phyloP scores from a whole-genome alignment of 441 rosid species.

The Geranium incanum region DNA sequence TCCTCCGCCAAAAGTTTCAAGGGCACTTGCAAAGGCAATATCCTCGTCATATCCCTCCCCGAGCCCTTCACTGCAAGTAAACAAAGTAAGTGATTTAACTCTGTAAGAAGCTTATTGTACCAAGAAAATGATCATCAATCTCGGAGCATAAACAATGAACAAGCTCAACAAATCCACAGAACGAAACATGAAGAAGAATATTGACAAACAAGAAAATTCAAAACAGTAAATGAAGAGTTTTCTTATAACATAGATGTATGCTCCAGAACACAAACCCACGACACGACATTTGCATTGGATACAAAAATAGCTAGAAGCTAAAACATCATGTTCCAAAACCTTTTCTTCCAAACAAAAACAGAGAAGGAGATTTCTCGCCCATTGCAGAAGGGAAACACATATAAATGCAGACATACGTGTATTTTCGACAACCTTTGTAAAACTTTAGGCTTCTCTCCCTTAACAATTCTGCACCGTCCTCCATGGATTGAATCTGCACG shows the following conservation, averaged over 20 bases:
- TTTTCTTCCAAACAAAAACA: background rate
- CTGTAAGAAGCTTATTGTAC: conserved; percentile 1
- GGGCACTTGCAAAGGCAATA: conserved; percentile 97
- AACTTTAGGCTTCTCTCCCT: conserved; percentile 89
- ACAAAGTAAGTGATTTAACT: conserved; percentile 18
- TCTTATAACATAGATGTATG: background rate
- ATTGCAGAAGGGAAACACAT: background rate
- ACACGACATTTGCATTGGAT: background rate
- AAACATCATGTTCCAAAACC: background rate
- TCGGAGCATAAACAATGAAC: background rate
- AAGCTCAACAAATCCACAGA: background rate
- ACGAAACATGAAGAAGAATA: background rate
- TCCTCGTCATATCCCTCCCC: conserved; percentile 99
- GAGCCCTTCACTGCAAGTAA: conserved; percentile 80
- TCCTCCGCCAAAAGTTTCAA: conserved; percentile 97
- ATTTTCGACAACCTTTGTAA: conserved; percentile 94
- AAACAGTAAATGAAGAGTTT: background rate
- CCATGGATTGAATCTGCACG: conserved; percentile 80
- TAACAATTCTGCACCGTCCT: conserved; percentile 80
- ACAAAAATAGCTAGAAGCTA: conserved; percentile 3
- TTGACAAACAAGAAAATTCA: background rate
- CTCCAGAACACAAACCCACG: background rate
- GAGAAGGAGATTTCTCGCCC: background rate
- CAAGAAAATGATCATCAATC: background rate
- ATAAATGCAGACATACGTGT: conserved; percentile 56